A percentile compares a stretch with the other conserved stretches of the same genome.
Evolutionary conservation across 2,329 filamentous ascomycete species (phyloP).

Genomic region (Hypoxylon sp.): DNA sequence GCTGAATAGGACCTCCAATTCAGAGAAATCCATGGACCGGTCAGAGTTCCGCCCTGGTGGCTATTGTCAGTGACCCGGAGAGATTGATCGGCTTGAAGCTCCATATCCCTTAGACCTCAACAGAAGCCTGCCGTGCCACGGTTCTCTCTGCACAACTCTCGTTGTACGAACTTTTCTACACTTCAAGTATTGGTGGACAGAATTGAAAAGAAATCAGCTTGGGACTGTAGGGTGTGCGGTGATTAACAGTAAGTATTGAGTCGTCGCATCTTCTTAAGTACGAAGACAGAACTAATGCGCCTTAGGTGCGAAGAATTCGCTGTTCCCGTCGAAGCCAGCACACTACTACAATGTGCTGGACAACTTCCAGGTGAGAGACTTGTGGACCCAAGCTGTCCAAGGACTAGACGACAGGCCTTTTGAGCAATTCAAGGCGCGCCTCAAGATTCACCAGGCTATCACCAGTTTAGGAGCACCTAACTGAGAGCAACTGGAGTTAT

Average conservation of each 20-base stretch:
- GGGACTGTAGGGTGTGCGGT: slow-evolving; percentile 63
- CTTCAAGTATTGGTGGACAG: not conserved
- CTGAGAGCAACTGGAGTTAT: too few species aligned
- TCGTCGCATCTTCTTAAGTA: not conserved
- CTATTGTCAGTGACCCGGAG: too few species aligned
- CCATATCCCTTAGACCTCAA: too few species aligned
- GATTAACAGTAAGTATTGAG: slow-evolving; percentile 61
- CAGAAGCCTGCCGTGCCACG: too few species aligned
- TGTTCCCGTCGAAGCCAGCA: slow-evolving; percentile 63
- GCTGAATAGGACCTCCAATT: too few species aligned
- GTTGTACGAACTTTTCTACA: too few species aligned
- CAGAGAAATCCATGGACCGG: too few species aligned
- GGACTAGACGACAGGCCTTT: slow-evolving; percentile 54
- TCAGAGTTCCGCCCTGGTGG: too few species aligned
- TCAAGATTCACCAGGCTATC: too few species aligned
- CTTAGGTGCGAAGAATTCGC: slow-evolving; percentile 62
- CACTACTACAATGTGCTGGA: slow-evolving; percentile 74
- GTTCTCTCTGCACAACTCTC: too few species aligned
- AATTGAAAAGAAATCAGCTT: slow-evolving; percentile 49
- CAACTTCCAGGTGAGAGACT: slow-evolving; percentile 75
- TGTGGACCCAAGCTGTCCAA: slow-evolving; percentile 73
- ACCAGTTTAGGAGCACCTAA: slow-evolving; percentile 15
- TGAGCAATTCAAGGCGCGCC: too few species aligned
- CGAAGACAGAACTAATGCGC: slow-evolving; percentile 21
- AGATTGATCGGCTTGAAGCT: too few species aligned